Evolutionary conservation across 345 rosid genomes (phyloP).

Genomic region (Toxicodendron radicans): DNA sequence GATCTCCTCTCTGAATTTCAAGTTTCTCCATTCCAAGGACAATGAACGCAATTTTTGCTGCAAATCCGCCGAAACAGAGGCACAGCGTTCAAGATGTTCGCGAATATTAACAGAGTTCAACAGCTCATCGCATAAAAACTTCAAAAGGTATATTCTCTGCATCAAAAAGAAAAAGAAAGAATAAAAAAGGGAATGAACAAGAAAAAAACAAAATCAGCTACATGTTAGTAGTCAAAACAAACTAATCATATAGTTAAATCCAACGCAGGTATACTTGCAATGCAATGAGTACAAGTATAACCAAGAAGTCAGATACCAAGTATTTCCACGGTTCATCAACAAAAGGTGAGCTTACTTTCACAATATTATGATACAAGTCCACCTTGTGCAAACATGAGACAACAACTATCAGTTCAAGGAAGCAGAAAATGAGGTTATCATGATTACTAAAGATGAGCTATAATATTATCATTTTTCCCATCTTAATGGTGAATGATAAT

Average conservation of each 20-base stretch:
- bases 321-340: neutral
- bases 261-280: neutral
- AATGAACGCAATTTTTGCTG: slow-evolving; percentile 36
- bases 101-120: slow-evolving; percentile 28
- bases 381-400: neutral
- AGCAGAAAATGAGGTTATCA: neutral
- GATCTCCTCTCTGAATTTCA: slow-evolving; percentile 31
- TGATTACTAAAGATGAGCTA: neutral
- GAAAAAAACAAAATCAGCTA: neutral
- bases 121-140: slow-evolving; percentile 38
- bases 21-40: slow-evolving; percentile 30
- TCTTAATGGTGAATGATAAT: neutral
- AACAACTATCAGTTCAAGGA: neutral
- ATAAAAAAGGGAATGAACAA: neutral
- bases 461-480: neutral
- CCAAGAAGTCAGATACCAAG: neutral
- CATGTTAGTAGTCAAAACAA: neutral
- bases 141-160: slow-evolving; percentile 37
- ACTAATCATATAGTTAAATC: neutral
- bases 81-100: slow-evolving; percentile 37
- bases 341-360: neutral
- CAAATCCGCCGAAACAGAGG: slow-evolving; percentile 28
- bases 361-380: neutral
- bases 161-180: neutral
- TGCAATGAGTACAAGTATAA: neutral